Evolutionary conservation across 805 yeast genomes (phyloP).

Genomic region (Yarrowia sp.): DNA sequence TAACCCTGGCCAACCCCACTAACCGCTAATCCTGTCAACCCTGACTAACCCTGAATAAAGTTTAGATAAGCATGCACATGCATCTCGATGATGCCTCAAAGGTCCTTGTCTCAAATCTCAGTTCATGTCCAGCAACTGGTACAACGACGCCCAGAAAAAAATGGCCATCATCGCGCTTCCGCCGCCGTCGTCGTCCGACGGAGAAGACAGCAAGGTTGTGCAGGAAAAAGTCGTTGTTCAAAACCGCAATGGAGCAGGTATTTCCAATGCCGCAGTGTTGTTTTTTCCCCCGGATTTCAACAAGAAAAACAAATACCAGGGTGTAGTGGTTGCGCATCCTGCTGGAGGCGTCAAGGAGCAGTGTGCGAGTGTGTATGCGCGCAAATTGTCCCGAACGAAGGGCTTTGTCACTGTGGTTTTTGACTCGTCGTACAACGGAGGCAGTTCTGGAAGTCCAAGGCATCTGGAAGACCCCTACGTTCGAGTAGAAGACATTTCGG

Average conservation of each 20-base stretch:
- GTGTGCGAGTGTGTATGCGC: slow-evolving; percentile 40
- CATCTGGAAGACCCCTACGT: slow-evolving; percentile 40
- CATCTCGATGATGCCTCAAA: neutral
- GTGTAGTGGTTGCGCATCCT: slow-evolving; percentile 41
- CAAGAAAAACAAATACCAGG: slow-evolving; percentile 39
- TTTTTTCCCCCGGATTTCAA: slow-evolving; percentile 37
- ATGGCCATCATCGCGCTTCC: slow-evolving; percentile 20
- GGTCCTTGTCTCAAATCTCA: too few relatives aligned
- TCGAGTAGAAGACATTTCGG: slow-evolving; percentile 41
- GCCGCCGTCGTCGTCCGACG: slow-evolving; percentile 5
- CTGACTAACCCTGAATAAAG: too few relatives aligned
- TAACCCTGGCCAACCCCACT: too few relatives aligned
- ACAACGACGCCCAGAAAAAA: slow-evolving; percentile 8
- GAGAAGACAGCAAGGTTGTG: neutral
- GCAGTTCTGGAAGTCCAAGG: slow-evolving; percentile 40
- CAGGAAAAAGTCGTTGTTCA: neutral
- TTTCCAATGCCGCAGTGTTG: slow-evolving; percentile 3
- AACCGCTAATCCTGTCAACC: too few relatives aligned
- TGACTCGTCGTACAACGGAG: slow-evolving; percentile 42
- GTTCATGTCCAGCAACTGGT: slow-evolving; percentile 16
- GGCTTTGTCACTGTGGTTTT: slow-evolving; percentile 40
- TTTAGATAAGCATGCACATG: neutral
- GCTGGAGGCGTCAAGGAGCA: slow-evolving; percentile 41
- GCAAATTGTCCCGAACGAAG: slow-evolving; percentile 27
- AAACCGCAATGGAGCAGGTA: slow-evolving; percentile 7